These are phyloP conservation scores for Hyaloscypha bicolor DNA, from an alignment of 495 filamentous ascomycete species.

Conservation along the genomic window DNA sequence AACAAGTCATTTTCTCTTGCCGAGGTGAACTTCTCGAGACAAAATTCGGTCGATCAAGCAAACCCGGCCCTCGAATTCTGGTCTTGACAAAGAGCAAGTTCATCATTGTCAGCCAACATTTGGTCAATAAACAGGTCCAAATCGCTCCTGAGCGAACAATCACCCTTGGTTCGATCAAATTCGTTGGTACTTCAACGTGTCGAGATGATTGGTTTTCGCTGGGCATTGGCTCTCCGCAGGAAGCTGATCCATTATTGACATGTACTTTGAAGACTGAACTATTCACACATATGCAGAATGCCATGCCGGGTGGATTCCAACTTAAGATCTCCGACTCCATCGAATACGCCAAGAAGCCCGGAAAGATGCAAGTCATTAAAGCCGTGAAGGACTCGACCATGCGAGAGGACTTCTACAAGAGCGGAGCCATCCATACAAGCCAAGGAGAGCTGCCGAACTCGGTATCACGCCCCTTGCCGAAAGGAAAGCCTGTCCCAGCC, in stretches of 20 bases:
- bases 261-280: constrained; percentile 98
- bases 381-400: constrained; percentile 78
- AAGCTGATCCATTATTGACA: constrained; percentile 87
- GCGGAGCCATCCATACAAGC: constrained; percentile 82
- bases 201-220: constrained; percentile 98
- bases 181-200: constrained; percentile 72
- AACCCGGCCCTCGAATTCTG: constrained; percentile 81
- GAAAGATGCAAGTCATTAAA: constrained; percentile 86
- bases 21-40: constrained; percentile 84
- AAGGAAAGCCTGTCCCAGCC: constrained; percentile 77
- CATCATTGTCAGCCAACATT: constrained; percentile 81
- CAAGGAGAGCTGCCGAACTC: constrained; percentile 83
- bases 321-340: constrained; percentile 82
- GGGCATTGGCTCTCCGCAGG: constrained; percentile 82
- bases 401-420: constrained; percentile 88
- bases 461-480: constrained; percentile 81
- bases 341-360: constrained; percentile 98
- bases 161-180: constrained; percentile 83
- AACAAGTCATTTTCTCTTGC: constrained; percentile 84
- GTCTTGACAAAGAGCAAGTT: constrained; percentile 84
- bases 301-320: constrained; percentile 71
- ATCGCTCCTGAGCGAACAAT: constrained; percentile 82
- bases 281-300: constrained; percentile 82
- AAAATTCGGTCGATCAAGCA: constrained; percentile 95
- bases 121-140: constrained; percentile 78